Conservation (phyloP, 2,329 filamentous ascomycete species). For the Arthrobotrys megalospora region DNA sequence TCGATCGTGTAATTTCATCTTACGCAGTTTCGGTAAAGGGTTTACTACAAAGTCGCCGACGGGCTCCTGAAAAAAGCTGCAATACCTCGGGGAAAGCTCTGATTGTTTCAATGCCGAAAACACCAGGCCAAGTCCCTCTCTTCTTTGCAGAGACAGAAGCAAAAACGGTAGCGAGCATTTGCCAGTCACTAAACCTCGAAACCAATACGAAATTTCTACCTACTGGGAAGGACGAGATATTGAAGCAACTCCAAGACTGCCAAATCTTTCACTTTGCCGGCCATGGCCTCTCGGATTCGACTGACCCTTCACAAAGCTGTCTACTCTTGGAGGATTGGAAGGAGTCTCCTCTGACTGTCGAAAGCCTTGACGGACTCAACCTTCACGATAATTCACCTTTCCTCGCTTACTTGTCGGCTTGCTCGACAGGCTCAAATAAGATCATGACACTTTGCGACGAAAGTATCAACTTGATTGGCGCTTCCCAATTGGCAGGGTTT, state of each 20-base stretch:
- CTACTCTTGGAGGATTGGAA: constrained; percentile 63
- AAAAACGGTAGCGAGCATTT: background rate
- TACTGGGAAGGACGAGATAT: constrained; percentile 61
- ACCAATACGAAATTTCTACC: background rate
- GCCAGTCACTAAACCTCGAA: constrained; percentile 15
- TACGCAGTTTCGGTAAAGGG: constrained; percentile 67
- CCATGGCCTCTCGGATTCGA: constrained; percentile 65
- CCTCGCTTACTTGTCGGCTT: constrained; percentile 44
- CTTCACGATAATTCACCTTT: constrained; percentile 41
- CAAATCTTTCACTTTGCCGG: constrained; percentile 69
- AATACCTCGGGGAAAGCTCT: constrained; percentile 60
- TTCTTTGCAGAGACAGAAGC: constrained; percentile 18
- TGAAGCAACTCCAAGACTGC: constrained; percentile 63
- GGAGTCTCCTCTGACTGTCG: constrained; percentile 19
- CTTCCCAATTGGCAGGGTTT: constrained; percentile 37
- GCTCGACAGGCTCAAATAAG: constrained; percentile 38
- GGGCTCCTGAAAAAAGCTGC: background rate
- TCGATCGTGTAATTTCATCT: constrained; percentile 68
- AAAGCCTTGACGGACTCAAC: constrained; percentile 24
- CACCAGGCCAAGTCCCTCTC: constrained; percentile 55
- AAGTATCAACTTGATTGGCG: constrained; percentile 32
- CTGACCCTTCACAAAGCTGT: constrained; percentile 65
- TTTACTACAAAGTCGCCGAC: constrained; percentile 64
- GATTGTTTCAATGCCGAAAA: constrained; percentile 65
- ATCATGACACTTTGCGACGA: constrained; percentile 29